phyloP scores from a whole-genome alignment of 73 alveolate species.

The Paramecium caudatum region DNA sequence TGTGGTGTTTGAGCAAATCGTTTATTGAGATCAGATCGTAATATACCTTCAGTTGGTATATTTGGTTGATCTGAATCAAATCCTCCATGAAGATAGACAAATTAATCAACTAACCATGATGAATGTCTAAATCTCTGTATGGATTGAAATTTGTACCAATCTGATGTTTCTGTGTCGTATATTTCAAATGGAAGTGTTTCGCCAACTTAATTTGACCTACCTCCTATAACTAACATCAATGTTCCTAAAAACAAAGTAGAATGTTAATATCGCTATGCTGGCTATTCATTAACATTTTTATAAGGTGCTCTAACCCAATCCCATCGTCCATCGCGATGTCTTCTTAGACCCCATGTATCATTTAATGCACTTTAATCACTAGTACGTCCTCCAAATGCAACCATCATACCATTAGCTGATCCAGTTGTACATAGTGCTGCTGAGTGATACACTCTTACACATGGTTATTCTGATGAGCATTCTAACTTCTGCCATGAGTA shows the following conservation, averaged over 20 bases:
- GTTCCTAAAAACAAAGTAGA: slow-evolving; percentile 94
- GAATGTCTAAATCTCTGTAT: slow-evolving; percentile 95
- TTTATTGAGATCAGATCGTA: slow-evolving; percentile 83
- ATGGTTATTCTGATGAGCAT: slow-evolving; percentile 90
- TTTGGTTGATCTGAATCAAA: slow-evolving; percentile 94
- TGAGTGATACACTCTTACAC: slow-evolving; percentile 97
- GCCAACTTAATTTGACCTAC: slow-evolving; percentile 91
- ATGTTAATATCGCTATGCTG: slow-evolving; percentile 90
- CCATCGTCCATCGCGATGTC: slow-evolving; percentile 99
- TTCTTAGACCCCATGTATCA: slow-evolving; percentile 99
- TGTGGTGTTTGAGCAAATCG: slow-evolving; percentile 83
- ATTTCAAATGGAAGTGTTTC: slow-evolving; percentile 95
- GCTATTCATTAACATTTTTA: slow-evolving; percentile 84
- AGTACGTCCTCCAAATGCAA: slow-evolving; percentile 93
- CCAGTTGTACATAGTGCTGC: slow-evolving; percentile 98
- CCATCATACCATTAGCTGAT: slow-evolving; percentile 99
- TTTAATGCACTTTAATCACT: slow-evolving; percentile 89
- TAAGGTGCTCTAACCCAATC: slow-evolving; percentile 99
- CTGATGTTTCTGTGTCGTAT: slow-evolving; percentile 97
- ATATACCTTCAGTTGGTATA: slow-evolving; percentile 90
- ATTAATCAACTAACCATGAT: slow-evolving; percentile 80
- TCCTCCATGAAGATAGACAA: slow-evolving; percentile 95
- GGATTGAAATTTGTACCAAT: slow-evolving; percentile 91
- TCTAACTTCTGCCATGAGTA: slow-evolving; percentile 92
- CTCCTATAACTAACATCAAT: slow-evolving; percentile 95